phyloP scores from a whole-genome alignment of 495 filamentous ascomycete species.

The Annulohypoxylon nitens region DNA sequence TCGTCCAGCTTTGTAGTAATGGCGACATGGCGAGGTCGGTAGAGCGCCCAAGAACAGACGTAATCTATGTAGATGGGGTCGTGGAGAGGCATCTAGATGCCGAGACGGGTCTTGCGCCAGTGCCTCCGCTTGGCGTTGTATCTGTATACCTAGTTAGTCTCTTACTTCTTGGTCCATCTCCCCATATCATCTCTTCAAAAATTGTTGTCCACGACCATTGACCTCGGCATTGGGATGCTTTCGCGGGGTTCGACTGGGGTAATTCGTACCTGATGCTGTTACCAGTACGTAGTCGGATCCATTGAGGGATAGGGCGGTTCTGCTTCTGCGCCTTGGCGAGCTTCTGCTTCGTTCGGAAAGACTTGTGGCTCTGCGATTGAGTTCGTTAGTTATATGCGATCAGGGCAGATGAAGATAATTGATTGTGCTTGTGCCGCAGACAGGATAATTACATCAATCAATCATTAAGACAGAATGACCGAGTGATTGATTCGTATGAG shows the following conservation, averaged over 20 bases:
- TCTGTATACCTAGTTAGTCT: conserved; percentile 62
- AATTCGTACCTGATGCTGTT: conserved; percentile 95
- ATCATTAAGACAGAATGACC: neutral
- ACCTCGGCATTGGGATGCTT: conserved; percentile 6
- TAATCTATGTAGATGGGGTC: conserved; percentile 50
- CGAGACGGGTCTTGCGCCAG: conserved; percentile 99
- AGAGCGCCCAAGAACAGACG: conserved; percentile 37
- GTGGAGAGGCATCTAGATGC: conserved; percentile 76
- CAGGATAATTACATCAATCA: conserved; percentile 1
- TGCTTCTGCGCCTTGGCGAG: conserved; percentile 99
- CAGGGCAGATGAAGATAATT: neutral
- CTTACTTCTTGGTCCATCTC: conserved; percentile 6
- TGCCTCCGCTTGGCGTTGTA: conserved; percentile 99
- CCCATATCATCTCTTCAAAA: conserved; percentile 4
- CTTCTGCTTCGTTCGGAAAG: conserved; percentile 99
- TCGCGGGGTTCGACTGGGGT: conserved; percentile 17
- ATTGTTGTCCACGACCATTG: neutral
- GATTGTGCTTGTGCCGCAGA: conserved; percentile 12
- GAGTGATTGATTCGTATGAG: neutral
- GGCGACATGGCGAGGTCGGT: conserved; percentile 42
- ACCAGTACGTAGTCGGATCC: conserved; percentile 96
- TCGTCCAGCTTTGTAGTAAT: conserved; percentile 25
- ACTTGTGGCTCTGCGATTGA: conserved; percentile 88
- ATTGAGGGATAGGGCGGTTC: conserved; percentile 99
- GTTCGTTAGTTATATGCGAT: conserved; percentile 33